These are phyloP conservation scores for Amorphotheca resinae DNA, from an alignment of 495 filamentous ascomycete genomes.

Conservation along the genomic window DNA sequence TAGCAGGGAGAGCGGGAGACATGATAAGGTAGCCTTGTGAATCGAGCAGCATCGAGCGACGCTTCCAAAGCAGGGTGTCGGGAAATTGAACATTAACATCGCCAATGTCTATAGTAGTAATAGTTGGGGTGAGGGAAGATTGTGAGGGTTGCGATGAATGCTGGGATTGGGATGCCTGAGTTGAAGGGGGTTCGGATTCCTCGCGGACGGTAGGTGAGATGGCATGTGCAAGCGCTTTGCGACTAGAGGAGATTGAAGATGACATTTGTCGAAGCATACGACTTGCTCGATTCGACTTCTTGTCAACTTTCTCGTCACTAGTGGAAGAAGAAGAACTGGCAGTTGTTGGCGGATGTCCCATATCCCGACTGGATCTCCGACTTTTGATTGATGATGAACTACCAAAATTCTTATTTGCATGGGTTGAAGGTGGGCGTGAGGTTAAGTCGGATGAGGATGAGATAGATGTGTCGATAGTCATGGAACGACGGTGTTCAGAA, in stretches of 20 bases:
- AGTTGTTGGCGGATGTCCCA: slow-evolving; percentile 5
- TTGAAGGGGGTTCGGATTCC: slow-evolving; percentile 33
- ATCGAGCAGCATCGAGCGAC: slow-evolving; percentile 68
- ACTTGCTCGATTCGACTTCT: slow-evolving; percentile 51
- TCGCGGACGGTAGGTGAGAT: slow-evolving; percentile 53
- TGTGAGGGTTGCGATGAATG: slow-evolving; percentile 20
- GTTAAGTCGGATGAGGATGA: slow-evolving; percentile 21
- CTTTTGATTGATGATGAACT: slow-evolving; percentile 16
- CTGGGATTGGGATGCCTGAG: slow-evolving; percentile 22
- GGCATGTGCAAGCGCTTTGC: slow-evolving; percentile 44
- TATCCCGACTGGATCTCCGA: slow-evolving; percentile 12
- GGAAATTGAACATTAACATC: slow-evolving; percentile 92
- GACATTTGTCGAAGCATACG: slow-evolving; percentile 76
- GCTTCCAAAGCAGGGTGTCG: slow-evolving; percentile 85
- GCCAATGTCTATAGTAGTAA: slow-evolving; percentile 52
- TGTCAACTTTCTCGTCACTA: slow-evolving; percentile 29
- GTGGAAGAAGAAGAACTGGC: slow-evolving; percentile 10
- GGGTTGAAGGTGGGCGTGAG: slow-evolving; percentile 15
- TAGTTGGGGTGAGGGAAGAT: slow-evolving; percentile 23
- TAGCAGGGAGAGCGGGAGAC: slow-evolving; percentile 20
- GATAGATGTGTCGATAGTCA: slow-evolving; percentile 20
- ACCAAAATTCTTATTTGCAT: slow-evolving; percentile 1
- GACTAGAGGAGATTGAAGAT: slow-evolving; percentile 45
- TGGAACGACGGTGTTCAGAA: slow-evolving; percentile 30
- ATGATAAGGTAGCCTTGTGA: slow-evolving; percentile 59